These are phyloP conservation scores for Tilletiopsis washingtonensis DNA, from an alignment of 1,284 basidiomycete species.

Conservation along the genomic window DNA sequence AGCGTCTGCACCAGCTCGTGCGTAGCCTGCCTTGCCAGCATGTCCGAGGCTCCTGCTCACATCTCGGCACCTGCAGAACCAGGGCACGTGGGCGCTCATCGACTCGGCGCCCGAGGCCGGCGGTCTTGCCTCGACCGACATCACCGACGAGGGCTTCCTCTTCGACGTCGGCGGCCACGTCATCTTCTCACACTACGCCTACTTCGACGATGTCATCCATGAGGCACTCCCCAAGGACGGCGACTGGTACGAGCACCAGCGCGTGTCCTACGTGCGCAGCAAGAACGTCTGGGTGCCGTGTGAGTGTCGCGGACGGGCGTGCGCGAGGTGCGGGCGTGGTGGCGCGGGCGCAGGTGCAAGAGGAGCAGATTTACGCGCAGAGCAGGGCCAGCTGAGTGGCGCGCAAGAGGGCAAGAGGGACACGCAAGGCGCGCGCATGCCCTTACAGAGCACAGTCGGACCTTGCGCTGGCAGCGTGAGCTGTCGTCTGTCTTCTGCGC, in stretches of 20 bases:
- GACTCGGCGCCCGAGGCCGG: slow-evolving; percentile 51
- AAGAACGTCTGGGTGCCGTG: slow-evolving; percentile 53
- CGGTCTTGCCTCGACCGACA: slow-evolving; percentile 53
- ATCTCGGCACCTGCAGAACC: slow-evolving; percentile 37
- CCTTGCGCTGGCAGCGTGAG: too few relatives aligned
- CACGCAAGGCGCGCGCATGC: too few relatives aligned
- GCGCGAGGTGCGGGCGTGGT: neutral
- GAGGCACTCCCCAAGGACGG: slow-evolving; percentile 50
- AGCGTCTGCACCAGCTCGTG: slow-evolving; percentile 51
- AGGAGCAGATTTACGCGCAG: too few relatives aligned
- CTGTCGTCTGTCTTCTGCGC: too few relatives aligned
- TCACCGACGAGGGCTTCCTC: slow-evolving; percentile 53
- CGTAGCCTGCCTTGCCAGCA: neutral
- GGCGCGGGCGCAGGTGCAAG: too few relatives aligned
- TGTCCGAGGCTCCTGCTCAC: neutral
- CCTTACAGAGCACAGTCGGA: too few relatives aligned
- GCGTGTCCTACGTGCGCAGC: slow-evolving; percentile 54
- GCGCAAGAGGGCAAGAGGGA: too few relatives aligned
- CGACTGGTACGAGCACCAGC: slow-evolving; percentile 54
- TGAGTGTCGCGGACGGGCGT: slow-evolving; percentile 14
- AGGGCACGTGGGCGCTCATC: slow-evolving; percentile 49
- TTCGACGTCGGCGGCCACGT: slow-evolving; percentile 56
- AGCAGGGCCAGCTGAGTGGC: too few relatives aligned
- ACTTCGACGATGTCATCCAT: slow-evolving; percentile 53
- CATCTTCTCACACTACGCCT: slow-evolving; percentile 55